These are phyloP conservation scores for Collybia sp. DNA, from an alignment of 768 basidiomycete genomes.

Conservation along the genomic window DNA sequence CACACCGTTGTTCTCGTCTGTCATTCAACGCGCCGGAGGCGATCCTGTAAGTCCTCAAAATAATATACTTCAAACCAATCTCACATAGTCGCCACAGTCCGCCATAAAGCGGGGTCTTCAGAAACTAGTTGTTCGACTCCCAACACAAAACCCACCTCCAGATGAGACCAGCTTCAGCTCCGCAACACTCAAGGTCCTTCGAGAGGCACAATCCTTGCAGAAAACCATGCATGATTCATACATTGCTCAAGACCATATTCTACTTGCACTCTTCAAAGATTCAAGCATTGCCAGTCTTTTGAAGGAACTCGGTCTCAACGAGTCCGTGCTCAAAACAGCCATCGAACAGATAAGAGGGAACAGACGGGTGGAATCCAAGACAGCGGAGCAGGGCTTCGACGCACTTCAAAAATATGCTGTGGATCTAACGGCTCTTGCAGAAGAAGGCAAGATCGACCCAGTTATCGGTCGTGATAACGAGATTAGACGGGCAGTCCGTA, in stretches of 20 bases:
- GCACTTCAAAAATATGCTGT: slow-evolving; percentile 86
- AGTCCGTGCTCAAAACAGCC: slow-evolving; percentile 68
- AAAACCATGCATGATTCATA: slow-evolving; percentile 89
- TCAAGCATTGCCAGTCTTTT: slow-evolving; percentile 58
- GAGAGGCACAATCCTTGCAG: slow-evolving; percentile 71
- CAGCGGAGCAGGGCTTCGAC: slow-evolving; percentile 90
- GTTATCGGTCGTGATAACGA: slow-evolving; percentile 93
- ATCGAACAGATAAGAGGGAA: slow-evolving; percentile 81
- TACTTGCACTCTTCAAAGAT: slow-evolving; percentile 82
- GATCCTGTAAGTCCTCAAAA: slow-evolving; percentile 54
- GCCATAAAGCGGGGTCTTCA: slow-evolving; percentile 68
- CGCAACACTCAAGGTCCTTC: slow-evolving; percentile 55
- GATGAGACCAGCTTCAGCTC: slow-evolving; percentile 68
- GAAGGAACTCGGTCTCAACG: slow-evolving; percentile 73
- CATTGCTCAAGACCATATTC: slow-evolving; percentile 89
- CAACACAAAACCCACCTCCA: slow-evolving; percentile 81
- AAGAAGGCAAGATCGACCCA: slow-evolving; percentile 93
- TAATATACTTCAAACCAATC: background rate
- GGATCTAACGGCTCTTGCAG: slow-evolving; percentile 83
- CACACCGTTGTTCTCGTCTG: slow-evolving; percentile 68
- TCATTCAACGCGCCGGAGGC: slow-evolving; percentile 80
- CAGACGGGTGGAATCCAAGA: slow-evolving; percentile 77
- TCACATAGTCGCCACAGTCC: slow-evolving; percentile 27
- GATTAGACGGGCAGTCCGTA: slow-evolving; percentile 80
- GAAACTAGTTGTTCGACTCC: slow-evolving; percentile 74